These are phyloP conservation scores for Malassezia slooffiae DNA, from an alignment of 1,284 basidiomycete species.

Conservation along the genomic window DNA sequence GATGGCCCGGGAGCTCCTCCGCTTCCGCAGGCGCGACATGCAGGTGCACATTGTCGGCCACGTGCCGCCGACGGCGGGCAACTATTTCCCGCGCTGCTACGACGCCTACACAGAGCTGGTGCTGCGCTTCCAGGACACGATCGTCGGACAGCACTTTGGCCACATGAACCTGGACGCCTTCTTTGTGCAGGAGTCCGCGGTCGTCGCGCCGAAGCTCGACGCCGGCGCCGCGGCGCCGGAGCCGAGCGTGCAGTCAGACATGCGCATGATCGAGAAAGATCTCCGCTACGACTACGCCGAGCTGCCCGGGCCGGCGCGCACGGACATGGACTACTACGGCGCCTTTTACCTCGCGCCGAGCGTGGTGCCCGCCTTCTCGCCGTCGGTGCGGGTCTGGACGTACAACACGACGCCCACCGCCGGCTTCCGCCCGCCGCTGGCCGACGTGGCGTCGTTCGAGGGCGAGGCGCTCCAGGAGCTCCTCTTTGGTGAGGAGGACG, in stretches of 20 bases:
- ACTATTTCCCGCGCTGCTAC: slow-evolving; percentile 76
- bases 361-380: slow-evolving; percentile 78
- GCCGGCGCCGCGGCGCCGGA: not conserved
- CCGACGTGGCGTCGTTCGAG: not conserved
- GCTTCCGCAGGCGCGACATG: slow-evolving; percentile 63
- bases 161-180: slow-evolving; percentile 51
- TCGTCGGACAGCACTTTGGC: slow-evolving; percentile 77
- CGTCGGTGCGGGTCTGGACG: slow-evolving; percentile 66
- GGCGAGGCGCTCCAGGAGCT: slow-evolving; percentile 32
- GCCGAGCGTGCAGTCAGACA: not conserved
- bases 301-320: slow-evolving; percentile 28
- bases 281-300: slow-evolving; percentile 38
- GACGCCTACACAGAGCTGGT: slow-evolving; percentile 66
- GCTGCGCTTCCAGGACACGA: slow-evolving; percentile 75
- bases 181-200: slow-evolving; percentile 32
- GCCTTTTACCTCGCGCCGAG: slow-evolving; percentile 33
- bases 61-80: slow-evolving; percentile 65
- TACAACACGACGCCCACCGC: slow-evolving; percentile 40
- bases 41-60: slow-evolving; percentile 55
- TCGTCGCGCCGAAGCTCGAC: not conserved
- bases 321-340: slow-evolving; percentile 33
- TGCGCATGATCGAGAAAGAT: slow-evolving; percentile 19
- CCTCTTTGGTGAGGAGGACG: slow-evolving; percentile 33
- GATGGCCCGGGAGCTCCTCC: slow-evolving; percentile 71
- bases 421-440: not conserved